phyloP scores from a whole-genome alignment of 208 protist genomes.

The Crithidia thermophila region DNA sequence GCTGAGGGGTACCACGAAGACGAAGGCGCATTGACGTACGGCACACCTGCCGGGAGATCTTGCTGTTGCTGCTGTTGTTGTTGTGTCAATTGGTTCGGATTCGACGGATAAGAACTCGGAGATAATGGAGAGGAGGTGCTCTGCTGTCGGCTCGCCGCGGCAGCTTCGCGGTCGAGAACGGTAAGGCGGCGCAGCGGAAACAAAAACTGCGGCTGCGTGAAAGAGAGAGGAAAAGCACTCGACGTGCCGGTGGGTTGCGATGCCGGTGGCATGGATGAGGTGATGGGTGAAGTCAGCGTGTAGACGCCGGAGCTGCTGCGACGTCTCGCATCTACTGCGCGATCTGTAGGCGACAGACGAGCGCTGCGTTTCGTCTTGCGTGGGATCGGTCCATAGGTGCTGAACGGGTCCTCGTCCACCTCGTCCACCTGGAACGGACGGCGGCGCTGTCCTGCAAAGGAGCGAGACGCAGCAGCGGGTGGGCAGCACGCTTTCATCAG shows the following conservation, averaged over 20 bases:
- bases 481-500: not conserved
- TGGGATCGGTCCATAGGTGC: not conserved
- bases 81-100: no score
- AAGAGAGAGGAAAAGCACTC: not conserved
- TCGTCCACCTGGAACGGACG: not conserved
- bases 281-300: not conserved
- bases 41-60: no score
- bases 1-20: no score
- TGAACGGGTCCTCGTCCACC: not conserved
- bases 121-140: no score
- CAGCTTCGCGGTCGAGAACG: not conserved
- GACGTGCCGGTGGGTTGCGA: not conserved
- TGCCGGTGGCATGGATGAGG: not conserved
- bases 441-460: no score
- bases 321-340: not conserved
- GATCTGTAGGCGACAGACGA: no score
- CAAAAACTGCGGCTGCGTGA: slow-evolving; percentile 20
- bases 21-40: no score
- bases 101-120: no score
- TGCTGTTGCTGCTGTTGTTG: no score
- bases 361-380: not conserved
- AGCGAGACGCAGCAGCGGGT: no score
- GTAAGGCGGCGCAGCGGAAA: not conserved
- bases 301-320: not conserved
- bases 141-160: no score